These are phyloP conservation scores for Phytophthora constricta DNA, from an alignment of 352 stramenopile genomes.

Conservation along the genomic window DNA sequence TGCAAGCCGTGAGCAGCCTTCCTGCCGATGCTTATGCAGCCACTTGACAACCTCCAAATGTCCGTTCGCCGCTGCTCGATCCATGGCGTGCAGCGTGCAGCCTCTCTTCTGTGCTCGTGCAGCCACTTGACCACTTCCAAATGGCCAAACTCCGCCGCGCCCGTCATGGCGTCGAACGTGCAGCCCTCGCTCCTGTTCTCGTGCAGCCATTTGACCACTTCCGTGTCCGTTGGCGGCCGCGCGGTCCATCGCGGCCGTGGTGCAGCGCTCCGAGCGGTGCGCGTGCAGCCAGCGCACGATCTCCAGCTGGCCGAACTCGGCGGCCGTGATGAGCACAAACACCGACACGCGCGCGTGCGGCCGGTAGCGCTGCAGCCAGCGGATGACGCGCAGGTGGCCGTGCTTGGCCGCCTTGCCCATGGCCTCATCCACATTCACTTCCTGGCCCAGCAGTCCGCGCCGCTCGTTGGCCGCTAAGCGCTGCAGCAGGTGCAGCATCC, in stretches of 20 bases:
- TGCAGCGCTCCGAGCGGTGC: slow-evolving; percentile 33
- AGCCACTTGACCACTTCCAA: slow-evolving; percentile 50
- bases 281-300: slow-evolving; percentile 44
- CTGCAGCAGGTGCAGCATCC: slow-evolving; percentile 46
- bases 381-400: slow-evolving; percentile 40
- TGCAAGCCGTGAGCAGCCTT: slow-evolving; percentile 37
- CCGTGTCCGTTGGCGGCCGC: slow-evolving; percentile 46
- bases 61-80: slow-evolving; percentile 46
- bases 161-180: slow-evolving; percentile 42
- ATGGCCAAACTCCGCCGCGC: slow-evolving; percentile 51
- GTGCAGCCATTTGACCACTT: slow-evolving; percentile 50
- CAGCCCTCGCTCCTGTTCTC: slow-evolving; percentile 43
- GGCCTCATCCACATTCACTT: slow-evolving; percentile 47
- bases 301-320: slow-evolving; percentile 40
- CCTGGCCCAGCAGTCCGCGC: slow-evolving; percentile 6
- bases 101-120: slow-evolving; percentile 44
- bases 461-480: slow-evolving; percentile 33
- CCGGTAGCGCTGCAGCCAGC: slow-evolving; percentile 41
- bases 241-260: slow-evolving; percentile 46
- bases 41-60: slow-evolving; percentile 58
- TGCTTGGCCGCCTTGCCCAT: slow-evolving; percentile 53
- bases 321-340: slow-evolving; percentile 49
- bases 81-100: slow-evolving; percentile 56
- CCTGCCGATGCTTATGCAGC: slow-evolving; percentile 47
- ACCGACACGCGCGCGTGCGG: slow-evolving; percentile 40